A percentile compares a stretch with the other conserved stretches of the same genome.
Evolutionary conservation across 352 stramenopile genomes (phyloP).

Genomic region (Phytophthora idaei): DNA sequence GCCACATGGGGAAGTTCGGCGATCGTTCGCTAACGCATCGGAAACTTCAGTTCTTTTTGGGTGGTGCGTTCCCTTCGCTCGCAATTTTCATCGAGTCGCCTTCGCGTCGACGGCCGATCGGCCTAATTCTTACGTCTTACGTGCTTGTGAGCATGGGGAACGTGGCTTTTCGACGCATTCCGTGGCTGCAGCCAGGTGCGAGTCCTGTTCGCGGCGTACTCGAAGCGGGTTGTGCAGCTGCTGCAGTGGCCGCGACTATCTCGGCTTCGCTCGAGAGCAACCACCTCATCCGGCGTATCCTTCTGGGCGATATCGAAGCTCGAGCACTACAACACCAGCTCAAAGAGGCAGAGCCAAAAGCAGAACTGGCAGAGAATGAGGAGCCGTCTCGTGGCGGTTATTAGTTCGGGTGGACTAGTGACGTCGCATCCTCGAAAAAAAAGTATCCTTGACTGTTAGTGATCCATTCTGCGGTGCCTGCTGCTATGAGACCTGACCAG

Average conservation of each 20-base stretch:
- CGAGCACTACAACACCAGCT: conserved; percentile 13
- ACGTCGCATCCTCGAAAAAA: conserved; percentile 6
- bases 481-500: conserved; percentile 7
- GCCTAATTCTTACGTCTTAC: conserved; percentile 69
- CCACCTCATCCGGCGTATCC: conserved; percentile 29
- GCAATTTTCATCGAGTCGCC: conserved; percentile 62
- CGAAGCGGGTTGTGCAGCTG: conserved; percentile 43
- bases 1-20: conserved; percentile 45
- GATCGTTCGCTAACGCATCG: conserved; percentile 48
- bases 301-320: conserved; percentile 36
- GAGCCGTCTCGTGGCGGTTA: background rate
- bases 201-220: conserved; percentile 39
- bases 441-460: background rate
- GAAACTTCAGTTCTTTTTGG: conserved; percentile 61
- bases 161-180: conserved; percentile 40
- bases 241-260: conserved; percentile 51
- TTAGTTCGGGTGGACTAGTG: conserved; percentile 5
- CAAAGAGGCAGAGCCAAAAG: conserved; percentile 24
- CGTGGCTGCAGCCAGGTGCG: conserved; percentile 44
- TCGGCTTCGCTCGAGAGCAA: conserved; percentile 37
- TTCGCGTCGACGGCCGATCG: conserved; percentile 51
- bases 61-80: conserved; percentile 49
- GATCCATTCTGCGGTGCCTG: conserved; percentile 1
- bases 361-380: conserved; percentile 28
- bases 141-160: conserved; percentile 57